Conservation (phyloP, 495 filamentous ascomycete genomes). For the Aspergillus campestris region DNA sequence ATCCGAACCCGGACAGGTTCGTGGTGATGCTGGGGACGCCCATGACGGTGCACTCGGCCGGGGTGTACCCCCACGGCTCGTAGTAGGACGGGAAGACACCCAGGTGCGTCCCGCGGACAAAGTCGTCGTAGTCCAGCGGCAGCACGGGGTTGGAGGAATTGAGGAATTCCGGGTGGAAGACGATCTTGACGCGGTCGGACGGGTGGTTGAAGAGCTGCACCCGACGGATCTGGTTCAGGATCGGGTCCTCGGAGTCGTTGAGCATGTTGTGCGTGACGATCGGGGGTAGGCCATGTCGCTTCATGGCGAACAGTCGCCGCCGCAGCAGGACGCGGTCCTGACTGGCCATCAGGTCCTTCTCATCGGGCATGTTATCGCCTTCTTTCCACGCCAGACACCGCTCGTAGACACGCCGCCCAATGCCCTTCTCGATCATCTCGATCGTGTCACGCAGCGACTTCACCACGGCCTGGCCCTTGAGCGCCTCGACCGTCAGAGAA, state of each 20-base stretch:
- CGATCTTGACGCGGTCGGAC: conserved; percentile 87
- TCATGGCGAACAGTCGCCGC: conserved; percentile 90
- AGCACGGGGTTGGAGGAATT: conserved; percentile 93
- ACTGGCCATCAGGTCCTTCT: conserved; percentile 86
- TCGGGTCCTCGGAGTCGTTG: conserved; percentile 87
- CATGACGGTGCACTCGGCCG: conserved; percentile 98
- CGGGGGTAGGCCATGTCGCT: conserved; percentile 77
- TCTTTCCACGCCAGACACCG: conserved; percentile 89
- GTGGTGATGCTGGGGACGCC: conserved; percentile 98
- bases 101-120: conserved; percentile 91
- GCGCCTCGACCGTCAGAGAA: conserved; percentile 87
- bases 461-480: conserved; percentile 95
- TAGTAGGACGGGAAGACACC: conserved; percentile 97
- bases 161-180: conserved; percentile 97
- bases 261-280: conserved; percentile 99
- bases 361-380: conserved; percentile 83
- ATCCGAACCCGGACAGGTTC: conserved; percentile 94
- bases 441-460: conserved; percentile 92
- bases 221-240: conserved; percentile 90
- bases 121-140: conserved; percentile 95
- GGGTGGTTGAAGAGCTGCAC: conserved; percentile 96
- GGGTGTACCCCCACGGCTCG: conserved; percentile 98
- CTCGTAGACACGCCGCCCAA: conserved; percentile 91
- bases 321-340: conserved; percentile 91
- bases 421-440: conserved; percentile 78